A percentile compares a stretch with the other conserved stretches of the same genome.
Evolutionary conservation across 495 filamentous ascomycete genomes (phyloP).

Genomic region (Neohortaea acidophila): DNA sequence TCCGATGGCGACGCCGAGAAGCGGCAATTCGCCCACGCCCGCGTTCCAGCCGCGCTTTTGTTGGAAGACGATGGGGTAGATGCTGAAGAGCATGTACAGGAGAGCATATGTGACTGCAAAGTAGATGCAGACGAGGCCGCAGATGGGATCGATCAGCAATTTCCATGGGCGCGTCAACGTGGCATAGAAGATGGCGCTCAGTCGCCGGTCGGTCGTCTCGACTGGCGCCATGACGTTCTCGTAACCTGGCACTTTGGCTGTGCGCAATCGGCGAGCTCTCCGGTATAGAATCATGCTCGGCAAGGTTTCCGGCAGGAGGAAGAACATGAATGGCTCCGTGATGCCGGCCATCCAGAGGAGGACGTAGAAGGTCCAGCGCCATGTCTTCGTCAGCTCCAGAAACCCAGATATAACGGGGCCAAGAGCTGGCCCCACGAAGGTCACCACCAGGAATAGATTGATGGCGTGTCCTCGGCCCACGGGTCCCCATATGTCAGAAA

Average conservation of each 20-base stretch:
- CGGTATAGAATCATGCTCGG: conserved; percentile 21
- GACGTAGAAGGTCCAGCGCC: conserved; percentile 36
- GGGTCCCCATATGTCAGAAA: conserved; percentile 41
- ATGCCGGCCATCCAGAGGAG: conserved; percentile 31
- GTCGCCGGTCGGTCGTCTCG: conserved; percentile 28
- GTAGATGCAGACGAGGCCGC: conserved; percentile 35
- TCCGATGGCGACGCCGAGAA: conserved; percentile 36
- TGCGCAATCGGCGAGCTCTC: conserved; percentile 28
- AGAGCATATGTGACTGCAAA: conserved; percentile 38
- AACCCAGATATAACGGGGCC: conserved; percentile 33
- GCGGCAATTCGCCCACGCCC: conserved; percentile 37
- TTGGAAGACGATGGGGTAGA: conserved; percentile 41
- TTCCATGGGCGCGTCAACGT: conserved; percentile 35
- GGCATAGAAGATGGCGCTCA: conserved; percentile 34
- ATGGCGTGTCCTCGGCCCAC: conserved; percentile 36
- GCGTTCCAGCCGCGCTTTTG: conserved; percentile 38
- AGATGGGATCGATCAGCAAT: conserved; percentile 30
- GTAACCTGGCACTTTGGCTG: conserved; percentile 27
- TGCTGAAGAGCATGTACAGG: conserved; percentile 44
- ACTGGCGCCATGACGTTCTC: conserved; percentile 33
- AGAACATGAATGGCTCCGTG: conserved; percentile 30
- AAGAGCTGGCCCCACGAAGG: conserved; percentile 23
- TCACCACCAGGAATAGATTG: conserved; percentile 27
- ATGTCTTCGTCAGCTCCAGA: conserved; percentile 31
- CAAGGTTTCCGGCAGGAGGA: conserved; percentile 28